These are phyloP conservation scores for Maudiozyma bulderi DNA, from an alignment of 805 yeast genomes.

Conservation along the genomic window DNA sequence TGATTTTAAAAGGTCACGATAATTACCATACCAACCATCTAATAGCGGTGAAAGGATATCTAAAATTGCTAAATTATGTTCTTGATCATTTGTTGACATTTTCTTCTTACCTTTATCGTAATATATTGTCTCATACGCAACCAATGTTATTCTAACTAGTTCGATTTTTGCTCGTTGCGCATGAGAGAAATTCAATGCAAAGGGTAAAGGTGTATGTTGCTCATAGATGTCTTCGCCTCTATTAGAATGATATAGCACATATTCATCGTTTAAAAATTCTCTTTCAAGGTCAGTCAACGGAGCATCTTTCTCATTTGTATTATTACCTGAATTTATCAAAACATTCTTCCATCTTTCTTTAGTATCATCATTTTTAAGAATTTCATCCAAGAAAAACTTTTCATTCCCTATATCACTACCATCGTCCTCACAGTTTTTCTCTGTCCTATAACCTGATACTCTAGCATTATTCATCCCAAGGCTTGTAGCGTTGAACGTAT, in stretches of 20 bases:
- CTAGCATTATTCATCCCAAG: slow-evolving; percentile 3
- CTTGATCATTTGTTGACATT: slow-evolving; percentile 37
- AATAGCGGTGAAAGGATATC: slow-evolving; percentile 67
- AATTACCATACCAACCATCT: slow-evolving; percentile 67
- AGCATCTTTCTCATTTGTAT: slow-evolving; percentile 4
- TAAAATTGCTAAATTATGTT: slow-evolving; percentile 62
- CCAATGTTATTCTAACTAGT: slow-evolving; percentile 62
- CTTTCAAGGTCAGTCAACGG: slow-evolving; percentile 17
- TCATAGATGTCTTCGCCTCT: slow-evolving; percentile 5
- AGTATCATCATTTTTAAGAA: slow-evolving; percentile 16
- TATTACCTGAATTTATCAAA: slow-evolving; percentile 8
- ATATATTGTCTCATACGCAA: slow-evolving; percentile 79
- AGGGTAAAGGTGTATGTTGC: slow-evolving; percentile 7
- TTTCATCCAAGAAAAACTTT: slow-evolving; percentile 23
- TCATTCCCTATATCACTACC: slow-evolving; percentile 27
- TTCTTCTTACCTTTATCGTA: slow-evolving; percentile 44
- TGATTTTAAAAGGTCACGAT: slow-evolving; percentile 44
- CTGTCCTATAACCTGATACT: background rate
- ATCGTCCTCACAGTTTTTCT: slow-evolving; percentile 24
- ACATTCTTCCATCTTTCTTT: slow-evolving; percentile 20
- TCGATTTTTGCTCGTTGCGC: slow-evolving; percentile 73
- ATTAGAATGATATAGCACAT: slow-evolving; percentile 19
- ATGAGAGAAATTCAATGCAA: slow-evolving; percentile 43
- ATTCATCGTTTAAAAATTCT: slow-evolving; percentile 29
- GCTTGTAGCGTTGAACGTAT: slow-evolving; percentile 59